These are phyloP conservation scores for Podaxis sp. DNA, from an alignment of 768 basidiomycete genomes.

Conservation along the genomic window DNA sequence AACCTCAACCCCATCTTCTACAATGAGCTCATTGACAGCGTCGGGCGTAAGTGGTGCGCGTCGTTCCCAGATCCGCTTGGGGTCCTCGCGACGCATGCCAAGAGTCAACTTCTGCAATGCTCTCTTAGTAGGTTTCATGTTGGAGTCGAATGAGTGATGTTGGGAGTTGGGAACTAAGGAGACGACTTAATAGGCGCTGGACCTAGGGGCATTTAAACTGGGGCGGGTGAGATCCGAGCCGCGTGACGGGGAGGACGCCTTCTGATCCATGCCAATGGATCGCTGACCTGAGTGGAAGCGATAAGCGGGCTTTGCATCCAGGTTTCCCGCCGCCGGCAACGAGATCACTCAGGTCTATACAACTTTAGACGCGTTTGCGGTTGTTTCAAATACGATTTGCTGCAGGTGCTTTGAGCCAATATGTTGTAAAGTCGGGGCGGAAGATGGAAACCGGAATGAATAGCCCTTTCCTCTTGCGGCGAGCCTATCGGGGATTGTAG, in stretches of 20 bases:
- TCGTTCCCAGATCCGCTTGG: slow-evolving; percentile 81
- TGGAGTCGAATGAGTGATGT: neutral
- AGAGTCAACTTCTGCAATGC: slow-evolving; percentile 11
- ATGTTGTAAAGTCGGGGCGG: neutral
- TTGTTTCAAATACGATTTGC: neutral
- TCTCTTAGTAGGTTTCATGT: slow-evolving; percentile 6
- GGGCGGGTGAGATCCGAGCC: slow-evolving; percentile 18
- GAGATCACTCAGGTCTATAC: neutral
- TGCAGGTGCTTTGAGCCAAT: neutral
- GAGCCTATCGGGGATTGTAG: neutral
- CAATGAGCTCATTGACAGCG: slow-evolving; percentile 62
- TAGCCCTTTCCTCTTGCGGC: neutral
- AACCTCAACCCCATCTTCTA: slow-evolving; percentile 57
- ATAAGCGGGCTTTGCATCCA: neutral
- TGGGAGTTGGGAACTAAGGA: neutral
- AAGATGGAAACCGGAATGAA: neutral
- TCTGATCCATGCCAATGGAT: neutral
- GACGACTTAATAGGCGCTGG: neutral
- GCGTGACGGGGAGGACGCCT: slow-evolving; percentile 9
- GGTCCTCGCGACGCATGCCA: slow-evolving; percentile 66
- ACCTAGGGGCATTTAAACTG: neutral
- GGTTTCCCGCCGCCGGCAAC: neutral
- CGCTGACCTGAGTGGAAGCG: neutral
- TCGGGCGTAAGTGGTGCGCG: slow-evolving; percentile 81
- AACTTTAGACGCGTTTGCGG: too few relatives aligned